A percentile compares a stretch with the other conserved stretches of the same genome.
These are phyloP conservation scores for Litsea cubeba DNA, from an alignment of 164 flowering plant species.

Conservation along the genomic window DNA sequence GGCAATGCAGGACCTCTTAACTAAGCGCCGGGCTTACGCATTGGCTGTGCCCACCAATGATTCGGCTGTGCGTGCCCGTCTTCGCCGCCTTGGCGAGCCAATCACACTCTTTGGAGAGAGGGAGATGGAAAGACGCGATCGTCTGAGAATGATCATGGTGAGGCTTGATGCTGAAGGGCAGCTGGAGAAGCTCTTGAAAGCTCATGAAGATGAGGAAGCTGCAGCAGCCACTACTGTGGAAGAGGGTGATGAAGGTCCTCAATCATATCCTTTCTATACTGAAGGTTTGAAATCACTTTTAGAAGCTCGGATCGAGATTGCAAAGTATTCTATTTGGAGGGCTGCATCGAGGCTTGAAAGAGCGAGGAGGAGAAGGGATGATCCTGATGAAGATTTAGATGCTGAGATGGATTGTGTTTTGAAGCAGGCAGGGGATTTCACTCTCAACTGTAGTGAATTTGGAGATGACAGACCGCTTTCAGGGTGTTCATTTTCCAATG, in stretches of 20 bases:
- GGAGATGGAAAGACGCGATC: conserved; percentile 94
- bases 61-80: conserved; percentile 75
- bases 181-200: conserved; percentile 85
- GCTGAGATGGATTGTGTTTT: conserved; percentile 78
- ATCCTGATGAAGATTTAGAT: conserved; percentile 88
- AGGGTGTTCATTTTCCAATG: conserved; percentile 80
- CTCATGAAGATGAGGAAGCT: conserved; percentile 88
- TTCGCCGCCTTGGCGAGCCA: conserved; percentile 90
- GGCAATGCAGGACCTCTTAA: conserved; percentile 66
- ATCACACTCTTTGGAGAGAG: conserved; percentile 90
- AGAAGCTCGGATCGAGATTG: conserved; percentile 69
- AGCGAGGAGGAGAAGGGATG: conserved; percentile 72
- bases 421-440: conserved; percentile 51
- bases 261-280: conserved; percentile 80
- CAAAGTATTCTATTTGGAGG: conserved; percentile 57
- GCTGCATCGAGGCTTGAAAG: conserved; percentile 69
- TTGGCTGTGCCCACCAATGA: conserved; percentile 97
- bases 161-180: conserved; percentile 82
- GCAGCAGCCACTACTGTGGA: conserved; percentile 37
- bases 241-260: conserved; percentile 54
- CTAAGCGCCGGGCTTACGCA: conserved; percentile 88
- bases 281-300: conserved; percentile 68
- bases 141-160: conserved; percentile 76
- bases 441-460: conserved; percentile 72
- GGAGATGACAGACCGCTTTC: conserved; percentile 94